Base-by-base conservation (phyloP, 2,329 filamentous ascomycete species). In the Diaporthe citrichinensis region DNA sequence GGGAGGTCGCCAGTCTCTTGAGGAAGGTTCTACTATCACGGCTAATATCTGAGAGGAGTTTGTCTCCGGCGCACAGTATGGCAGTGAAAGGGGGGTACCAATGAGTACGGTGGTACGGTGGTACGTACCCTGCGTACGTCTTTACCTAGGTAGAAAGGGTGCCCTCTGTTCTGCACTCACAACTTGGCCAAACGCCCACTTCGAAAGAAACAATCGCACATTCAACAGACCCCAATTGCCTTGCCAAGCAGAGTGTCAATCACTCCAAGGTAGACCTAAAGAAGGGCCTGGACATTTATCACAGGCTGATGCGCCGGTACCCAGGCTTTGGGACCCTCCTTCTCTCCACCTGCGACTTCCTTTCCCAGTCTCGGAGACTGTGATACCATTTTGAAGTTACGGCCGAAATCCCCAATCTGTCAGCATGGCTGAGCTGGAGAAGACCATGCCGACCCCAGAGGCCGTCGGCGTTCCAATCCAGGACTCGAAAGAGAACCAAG, bases 361-460 rank as follows among this genome's bases (percentile, higher is more conserved):
- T 39, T 36, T n/a, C 31, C 46, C 46, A 28, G 2, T 39, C 14
- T 39, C n/a, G 31, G 34, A 41, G 31, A 36, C 46, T 20, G 65
- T 25, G 46, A 20, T 25, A 53, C 34, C 14, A 28, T 53, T 53
- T 39, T 39, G 31, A 28, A 41, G 31, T n/a, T 39, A 28, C 46
- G 15, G 28, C 17, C 46, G 12, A 8, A 20, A 39, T 15, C 12
- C 31, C 62, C 34, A 53, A 53, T 12, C 46, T 39, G 46, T 39
- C 31, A 53, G 17, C n/a, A 68, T 68, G 65, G 46, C 65, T 68
- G 65, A 39, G 31, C 49, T 68, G 65, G 65, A 68, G 65, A 68
- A 68, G 65, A 68, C 65, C n/a, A 53, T 68, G 31, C 65, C 65
- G 65, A 53, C 31, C 23, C 31, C 62, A 6, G 46, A 53, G 46